phyloP scores from a whole-genome alignment of 441 rosid species.

The Pelargonium australe region DNA sequence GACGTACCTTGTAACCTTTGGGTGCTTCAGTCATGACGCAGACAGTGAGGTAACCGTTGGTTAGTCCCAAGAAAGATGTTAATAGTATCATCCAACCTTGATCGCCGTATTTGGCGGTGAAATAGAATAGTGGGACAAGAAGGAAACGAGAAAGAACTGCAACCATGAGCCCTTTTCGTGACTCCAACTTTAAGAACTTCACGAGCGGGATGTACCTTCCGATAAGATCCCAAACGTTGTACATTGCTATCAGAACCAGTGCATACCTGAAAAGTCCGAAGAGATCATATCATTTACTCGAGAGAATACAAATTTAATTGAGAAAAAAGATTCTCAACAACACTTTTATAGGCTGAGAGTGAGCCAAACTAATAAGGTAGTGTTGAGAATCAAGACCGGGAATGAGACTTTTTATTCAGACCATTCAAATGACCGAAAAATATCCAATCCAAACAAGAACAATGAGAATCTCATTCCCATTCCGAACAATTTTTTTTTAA shows the following conservation, averaged over 20 bases:
- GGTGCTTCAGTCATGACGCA: conserved; percentile 76
- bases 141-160: conserved; percentile 48
- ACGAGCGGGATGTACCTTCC: conserved; percentile 57
- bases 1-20: conserved; percentile 69
- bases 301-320: neutral
- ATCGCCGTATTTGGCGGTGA: conserved; percentile 79
- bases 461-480: no score
- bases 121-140: conserved; percentile 70
- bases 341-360: no score
- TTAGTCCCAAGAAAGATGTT: conserved; percentile 56
- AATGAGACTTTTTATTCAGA: no score
- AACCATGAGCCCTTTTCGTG: conserved; percentile 44
- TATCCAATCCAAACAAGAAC: no score
- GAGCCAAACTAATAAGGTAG: no score
- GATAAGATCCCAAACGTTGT: conserved; percentile 60
- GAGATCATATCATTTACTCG: no score
- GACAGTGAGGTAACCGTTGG: conserved; percentile 80
- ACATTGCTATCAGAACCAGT: conserved; percentile 58
- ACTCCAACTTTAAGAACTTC: conserved; percentile 53
- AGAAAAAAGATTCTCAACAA: no score
- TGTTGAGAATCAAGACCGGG: no score
- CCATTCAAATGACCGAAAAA: no score
- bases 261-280: conserved; percentile 41
- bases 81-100: conserved; percentile 87
- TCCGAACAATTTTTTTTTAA: no score